Base-by-base conservation (phyloP, 805 yeast genomes). In the Phaffomyces opuntiae region DNA sequence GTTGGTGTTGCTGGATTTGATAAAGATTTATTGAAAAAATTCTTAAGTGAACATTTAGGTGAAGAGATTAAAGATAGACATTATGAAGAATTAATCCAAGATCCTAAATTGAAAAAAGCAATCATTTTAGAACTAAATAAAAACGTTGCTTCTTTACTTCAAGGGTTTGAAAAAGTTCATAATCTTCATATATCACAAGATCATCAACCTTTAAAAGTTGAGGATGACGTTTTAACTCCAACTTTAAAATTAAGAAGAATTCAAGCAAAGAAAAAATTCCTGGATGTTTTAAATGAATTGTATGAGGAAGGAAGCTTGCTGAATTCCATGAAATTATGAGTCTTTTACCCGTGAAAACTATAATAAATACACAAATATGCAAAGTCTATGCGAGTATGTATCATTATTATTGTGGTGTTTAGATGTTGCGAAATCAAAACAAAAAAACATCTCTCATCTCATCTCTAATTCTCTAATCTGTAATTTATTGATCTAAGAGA, bases 141-240 rank as follows among this genome's bases (percentile, higher is more conserved):
- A n/a, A 53, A 66, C 13, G 66, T 71, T 34, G 49, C 54, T 24
- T 47, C 52, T 17, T 53, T 62, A 25, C 60, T 83, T 32, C 77
- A 75, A 56, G 86, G 87, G 0, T 81, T 78, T 56, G 90, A 83
- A 59, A 77, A 75, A 52, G 49, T 83, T 29, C 79, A 77, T 59
- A 83, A 83, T 52, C 52, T 78, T 29, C 76, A 64, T 39, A 48
- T 78, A 14, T 33, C 36, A 8, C 29, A 38, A 27, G 46, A 43
- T 36, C 45, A 47, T 41, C 87, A 83, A 53, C 87, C 88, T 6
- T 65, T 83, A 51, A 78, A 70, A 34, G 65, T 80, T n/a, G 80
- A 73, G 40, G 78, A 79, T 48, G 81, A 78, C 41, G 74, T 77
- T 3, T 61, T 83, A 33, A 83, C 91, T 2, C 90, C 90, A 35